Evolutionary conservation across 768 basidiomycete species (phyloP).

Genomic region (Trichaptum fuscoviolaceum): DNA sequence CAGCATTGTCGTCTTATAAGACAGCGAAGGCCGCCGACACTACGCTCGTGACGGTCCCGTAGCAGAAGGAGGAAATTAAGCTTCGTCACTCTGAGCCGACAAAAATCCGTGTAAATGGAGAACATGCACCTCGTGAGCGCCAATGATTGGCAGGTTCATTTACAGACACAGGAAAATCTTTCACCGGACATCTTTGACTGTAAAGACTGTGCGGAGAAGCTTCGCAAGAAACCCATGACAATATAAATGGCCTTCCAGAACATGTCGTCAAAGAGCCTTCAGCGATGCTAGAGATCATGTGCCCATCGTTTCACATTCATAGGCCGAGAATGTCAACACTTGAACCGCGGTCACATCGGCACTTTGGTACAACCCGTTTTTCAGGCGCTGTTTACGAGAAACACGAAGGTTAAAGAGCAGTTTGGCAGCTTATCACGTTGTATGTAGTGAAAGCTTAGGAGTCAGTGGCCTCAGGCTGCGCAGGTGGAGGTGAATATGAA

Average conservation of each 20-base stretch:
- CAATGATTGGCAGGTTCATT: too few relatives aligned
- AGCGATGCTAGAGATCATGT: background rate
- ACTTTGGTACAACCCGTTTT: too few relatives aligned
- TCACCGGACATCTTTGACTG: too few relatives aligned
- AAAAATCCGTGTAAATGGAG: background rate
- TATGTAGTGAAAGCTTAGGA: too few relatives aligned
- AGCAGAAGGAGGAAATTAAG: background rate
- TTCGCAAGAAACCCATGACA: background rate
- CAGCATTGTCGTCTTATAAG: background rate
- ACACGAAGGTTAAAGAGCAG: too few relatives aligned
- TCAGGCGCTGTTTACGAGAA: too few relatives aligned
- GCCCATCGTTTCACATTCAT: background rate
- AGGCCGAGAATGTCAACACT: too few relatives aligned
- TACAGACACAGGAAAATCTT: too few relatives aligned
- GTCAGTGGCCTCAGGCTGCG: too few relatives aligned
- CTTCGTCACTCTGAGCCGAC: background rate
- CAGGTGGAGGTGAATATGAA: too few relatives aligned
- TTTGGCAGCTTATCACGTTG: too few relatives aligned
- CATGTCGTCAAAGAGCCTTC: background rate
- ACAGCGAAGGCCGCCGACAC: background rate
- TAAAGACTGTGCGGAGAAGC: background rate
- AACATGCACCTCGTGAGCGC: background rate
- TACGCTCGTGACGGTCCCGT: background rate
- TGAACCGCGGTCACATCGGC: too few relatives aligned
- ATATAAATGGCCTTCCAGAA: background rate